Base-by-base conservation (phyloP, 495 filamentous ascomycete genomes). In the Neurospora hispaniola region DNA sequence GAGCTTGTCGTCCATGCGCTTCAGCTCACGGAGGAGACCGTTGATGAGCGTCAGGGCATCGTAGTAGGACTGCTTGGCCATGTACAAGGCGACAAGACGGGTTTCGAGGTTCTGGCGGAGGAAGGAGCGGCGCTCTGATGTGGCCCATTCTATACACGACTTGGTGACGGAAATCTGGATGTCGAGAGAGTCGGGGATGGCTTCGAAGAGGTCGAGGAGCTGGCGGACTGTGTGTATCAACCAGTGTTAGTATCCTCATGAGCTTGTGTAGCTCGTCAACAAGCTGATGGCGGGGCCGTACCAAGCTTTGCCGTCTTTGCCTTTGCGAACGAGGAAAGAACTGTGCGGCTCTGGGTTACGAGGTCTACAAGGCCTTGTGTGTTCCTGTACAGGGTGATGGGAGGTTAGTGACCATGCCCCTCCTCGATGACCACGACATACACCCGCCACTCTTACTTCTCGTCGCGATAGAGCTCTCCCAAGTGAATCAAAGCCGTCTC, bases 81-180 rank as follows among this genome's bases (percentile, higher is more conserved):
- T 97, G 83, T 97, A 94, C 73, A 98, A 90, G 40, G 89, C 86
- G 72, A 98, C 94, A 69, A 99, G 90, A 72, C 96, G 92, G 72
- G 94, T 96, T 86, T 99, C 94, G 80, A 99, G 93, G 83, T 95
- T 96, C 85, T 99, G 96, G 71, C 96, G 94, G 69, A 98, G 89
- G 88, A 99, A 99, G 62, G 92, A 91, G 74, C 95, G 91, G 70
- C 92, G 90, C 83, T 98, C 94, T 46, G 93, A 90, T 72, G 95
- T 91, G 54, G 96, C 96, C 96, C 96, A 99, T 87, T 98, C 96
- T 87, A 99, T 98, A 85, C 94, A 98, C 78, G 94, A 97, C 82
- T 95, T 94, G 74, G 96, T 98, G 75, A 97, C 92, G 81, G 91
- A 84, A 77, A 94, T 91, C 84, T 98, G 96, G 82, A 92, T 93